Conservation (phyloP, 1,284 basidiomycete genomes). For the Apiotrichum sp. region DNA sequence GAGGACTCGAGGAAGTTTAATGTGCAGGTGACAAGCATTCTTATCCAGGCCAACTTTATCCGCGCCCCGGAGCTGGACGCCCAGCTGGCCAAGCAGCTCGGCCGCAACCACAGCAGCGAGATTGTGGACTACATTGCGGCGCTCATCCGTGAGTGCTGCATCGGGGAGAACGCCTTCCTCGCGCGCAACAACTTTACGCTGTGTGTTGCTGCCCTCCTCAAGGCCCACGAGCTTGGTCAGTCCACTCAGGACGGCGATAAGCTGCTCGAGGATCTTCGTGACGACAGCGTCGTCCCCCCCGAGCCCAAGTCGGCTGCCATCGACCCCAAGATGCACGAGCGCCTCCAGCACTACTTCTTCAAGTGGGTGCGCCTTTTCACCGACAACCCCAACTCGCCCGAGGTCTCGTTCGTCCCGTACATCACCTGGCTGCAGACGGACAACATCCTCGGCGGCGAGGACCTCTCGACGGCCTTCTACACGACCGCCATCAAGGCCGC, state of each 20-base stretch:
- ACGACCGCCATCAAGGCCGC: slow-evolving; percentile 93
- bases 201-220: slow-evolving; percentile 74
- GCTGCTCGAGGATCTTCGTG: slow-evolving; percentile 45
- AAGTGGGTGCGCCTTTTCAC: slow-evolving; percentile 90
- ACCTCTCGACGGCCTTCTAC: slow-evolving; percentile 96
- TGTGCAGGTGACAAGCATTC: slow-evolving; percentile 82
- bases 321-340: slow-evolving; percentile 49
- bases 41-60: slow-evolving; percentile 78
- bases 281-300: slow-evolving; percentile 9
- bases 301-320: slow-evolving; percentile 27
- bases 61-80: slow-evolving; percentile 75
- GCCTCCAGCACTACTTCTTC: slow-evolving; percentile 55
- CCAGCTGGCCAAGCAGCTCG: slow-evolving; percentile 81
- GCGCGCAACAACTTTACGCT: slow-evolving; percentile 72
- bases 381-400: slow-evolving; percentile 63
- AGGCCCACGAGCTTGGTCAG: slow-evolving; percentile 46
- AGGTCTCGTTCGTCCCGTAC: slow-evolving; percentile 95
- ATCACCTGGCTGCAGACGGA: slow-evolving; percentile 94
- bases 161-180: slow-evolving; percentile 60
- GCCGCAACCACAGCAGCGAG: slow-evolving; percentile 65
- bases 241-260: slow-evolving; percentile 32
- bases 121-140: slow-evolving; percentile 77
- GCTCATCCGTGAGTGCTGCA: slow-evolving; percentile 78
- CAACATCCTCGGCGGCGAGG: slow-evolving; percentile 93
- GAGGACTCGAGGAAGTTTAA: slow-evolving; percentile 99